Conservation (phyloP, 2,329 filamentous ascomycete genomes). For the Aspergillus piperis region DNA sequence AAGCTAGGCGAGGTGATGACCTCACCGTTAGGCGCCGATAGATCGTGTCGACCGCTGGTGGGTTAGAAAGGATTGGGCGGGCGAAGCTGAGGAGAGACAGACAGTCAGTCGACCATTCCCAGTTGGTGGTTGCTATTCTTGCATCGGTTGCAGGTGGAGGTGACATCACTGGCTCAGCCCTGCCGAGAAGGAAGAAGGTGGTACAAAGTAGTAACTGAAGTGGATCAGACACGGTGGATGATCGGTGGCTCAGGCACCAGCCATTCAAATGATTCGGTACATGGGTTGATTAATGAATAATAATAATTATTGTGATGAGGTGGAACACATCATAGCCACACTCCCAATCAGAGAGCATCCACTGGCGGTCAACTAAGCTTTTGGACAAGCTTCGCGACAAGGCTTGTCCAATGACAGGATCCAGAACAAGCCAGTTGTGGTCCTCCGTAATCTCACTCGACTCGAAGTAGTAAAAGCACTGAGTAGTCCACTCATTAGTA, state of each 20-base stretch:
- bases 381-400: constrained; percentile 5
- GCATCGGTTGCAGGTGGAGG: neutral
- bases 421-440: neutral
- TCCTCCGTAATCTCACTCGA: too few species aligned
- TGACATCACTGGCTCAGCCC: constrained; percentile 2
- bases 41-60: neutral
- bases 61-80: neutral
- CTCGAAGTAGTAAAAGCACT: too few species aligned
- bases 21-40: neutral
- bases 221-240: too few species aligned
- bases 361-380: neutral
- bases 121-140: neutral
- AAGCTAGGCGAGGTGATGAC: neutral
- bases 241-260: too few species aligned
- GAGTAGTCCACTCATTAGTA: too few species aligned
- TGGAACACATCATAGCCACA: too few species aligned
- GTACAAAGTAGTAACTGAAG: too few species aligned
- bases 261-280: too few species aligned
- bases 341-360: neutral
- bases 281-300: too few species aligned
- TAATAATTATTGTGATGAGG: too few species aligned
- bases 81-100: too few species aligned
- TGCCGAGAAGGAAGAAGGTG: neutral
- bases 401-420: constrained; percentile 4
- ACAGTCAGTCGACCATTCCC: neutral